Percentiles rank a stretch among this genome's conserved stretches.
Conservation (phyloP, 2,329 filamentous ascomycete species). For the Colletotrichum lupini region DNA sequence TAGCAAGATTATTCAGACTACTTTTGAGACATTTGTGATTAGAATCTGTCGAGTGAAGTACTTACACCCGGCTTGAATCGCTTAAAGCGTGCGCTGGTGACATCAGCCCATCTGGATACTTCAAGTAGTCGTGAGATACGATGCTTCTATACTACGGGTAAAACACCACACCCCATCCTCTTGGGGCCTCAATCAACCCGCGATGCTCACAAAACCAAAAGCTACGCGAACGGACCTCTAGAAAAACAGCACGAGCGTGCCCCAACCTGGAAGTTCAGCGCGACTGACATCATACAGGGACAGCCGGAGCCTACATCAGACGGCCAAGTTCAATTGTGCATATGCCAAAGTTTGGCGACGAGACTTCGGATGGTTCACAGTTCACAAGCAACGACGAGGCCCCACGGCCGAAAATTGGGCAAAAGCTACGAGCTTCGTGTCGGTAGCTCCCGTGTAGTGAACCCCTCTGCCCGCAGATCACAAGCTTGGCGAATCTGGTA, state of each 20-base stretch:
- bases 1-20: no score
- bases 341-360: neutral
- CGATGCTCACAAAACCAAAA: neutral
- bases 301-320: neutral
- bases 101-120: no score
- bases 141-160: no score
- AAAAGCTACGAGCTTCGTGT: neutral
- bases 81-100: no score
- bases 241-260: neutral
- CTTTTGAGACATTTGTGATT: no score
- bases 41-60: no score
- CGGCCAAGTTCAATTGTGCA: neutral
- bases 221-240: neutral
- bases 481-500: neutral
- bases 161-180: no score
- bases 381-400: neutral
- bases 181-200: neutral
- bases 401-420: neutral
- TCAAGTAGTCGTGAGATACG: no score
- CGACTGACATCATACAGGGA: neutral
- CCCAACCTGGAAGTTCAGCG: neutral
- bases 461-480: no score
- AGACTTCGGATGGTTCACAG: neutral
- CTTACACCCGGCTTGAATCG: no score
- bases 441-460: neutral